These are phyloP conservation scores for Juglanconis juglandina DNA, from an alignment of 2,329 filamentous ascomycete species.

Conservation along the genomic window DNA sequence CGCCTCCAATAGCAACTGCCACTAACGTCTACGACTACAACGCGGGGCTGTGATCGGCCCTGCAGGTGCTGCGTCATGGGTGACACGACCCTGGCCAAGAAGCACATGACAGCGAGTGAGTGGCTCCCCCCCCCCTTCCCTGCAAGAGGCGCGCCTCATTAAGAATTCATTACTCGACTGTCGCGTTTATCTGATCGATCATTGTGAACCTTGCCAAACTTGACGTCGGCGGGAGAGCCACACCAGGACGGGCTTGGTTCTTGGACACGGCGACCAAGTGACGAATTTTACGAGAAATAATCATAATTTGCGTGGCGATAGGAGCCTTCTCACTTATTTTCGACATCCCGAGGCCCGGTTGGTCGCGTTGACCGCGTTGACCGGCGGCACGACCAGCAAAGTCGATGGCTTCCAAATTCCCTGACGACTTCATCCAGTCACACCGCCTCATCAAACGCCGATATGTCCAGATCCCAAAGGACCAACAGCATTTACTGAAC, in stretches of 20 bases:
- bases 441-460: conserved; percentile 34
- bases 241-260: background rate
- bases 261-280: no score
- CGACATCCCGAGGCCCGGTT: no score
- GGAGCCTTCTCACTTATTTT: no score
- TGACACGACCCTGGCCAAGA: background rate
- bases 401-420: conserved; percentile 17
- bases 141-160: conserved; percentile 2
- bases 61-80: conserved; percentile 15
- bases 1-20: background rate
- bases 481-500: conserved; percentile 47
- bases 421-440: conserved; percentile 25
- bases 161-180: background rate
- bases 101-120: conserved; percentile 13
- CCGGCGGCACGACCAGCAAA: background rate
- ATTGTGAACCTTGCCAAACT: background rate
- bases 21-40: background rate
- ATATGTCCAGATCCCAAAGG: conserved; percentile 42
- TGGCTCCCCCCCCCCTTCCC: background rate
- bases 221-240: background rate
- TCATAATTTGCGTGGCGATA: no score
- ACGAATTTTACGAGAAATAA: no score
- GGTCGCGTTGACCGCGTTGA: background rate
- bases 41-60: conserved; percentile 9
- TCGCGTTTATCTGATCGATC: background rate